Percentiles rank a stretch among this genome's conserved stretches.
These are phyloP conservation scores for Fusarium siculi DNA, from an alignment of 2,329 filamentous ascomycete species.

Conservation along the genomic window DNA sequence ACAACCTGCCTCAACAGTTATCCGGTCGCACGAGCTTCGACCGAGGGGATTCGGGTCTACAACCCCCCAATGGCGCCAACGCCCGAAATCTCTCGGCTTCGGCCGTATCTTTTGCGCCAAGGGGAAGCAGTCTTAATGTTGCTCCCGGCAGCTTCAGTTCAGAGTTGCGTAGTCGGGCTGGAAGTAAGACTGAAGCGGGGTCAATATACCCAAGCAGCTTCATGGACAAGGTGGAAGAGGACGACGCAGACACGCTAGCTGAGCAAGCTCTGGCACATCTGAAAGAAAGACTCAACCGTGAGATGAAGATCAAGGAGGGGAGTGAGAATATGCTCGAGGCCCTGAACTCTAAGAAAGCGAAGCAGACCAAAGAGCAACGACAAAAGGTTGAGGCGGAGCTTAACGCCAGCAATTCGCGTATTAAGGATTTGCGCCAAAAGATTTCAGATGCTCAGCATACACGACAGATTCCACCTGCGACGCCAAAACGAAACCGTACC, in stretches of 20 bases:
- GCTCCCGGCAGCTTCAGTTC: slow-evolving; percentile 89
- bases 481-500: slow-evolving; percentile 64
- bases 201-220: slow-evolving; percentile 52
- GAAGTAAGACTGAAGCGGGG: slow-evolving; percentile 51
- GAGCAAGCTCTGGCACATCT: slow-evolving; percentile 81
- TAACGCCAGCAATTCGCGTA: slow-evolving; percentile 83
- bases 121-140: slow-evolving; percentile 75
- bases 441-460: slow-evolving; percentile 69
- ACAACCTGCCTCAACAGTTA: slow-evolving; percentile 46
- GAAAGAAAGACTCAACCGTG: slow-evolving; percentile 88
- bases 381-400: slow-evolving; percentile 86
- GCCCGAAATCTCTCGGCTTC: slow-evolving; percentile 63
- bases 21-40: slow-evolving; percentile 57
- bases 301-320: slow-evolving; percentile 97
- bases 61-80: slow-evolving; percentile 58
- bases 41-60: slow-evolving; percentile 62
- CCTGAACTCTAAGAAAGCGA: slow-evolving; percentile 91
- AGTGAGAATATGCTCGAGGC: slow-evolving; percentile 98
- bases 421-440: slow-evolving; percentile 68
- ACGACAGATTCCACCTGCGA: slow-evolving; percentile 58
- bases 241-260: slow-evolving; percentile 63
- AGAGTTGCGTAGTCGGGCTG: slow-evolving; percentile 74
- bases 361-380: slow-evolving; percentile 90
- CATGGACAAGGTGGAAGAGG: slow-evolving; percentile 71
- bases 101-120: slow-evolving; percentile 70